These are phyloP conservation scores for Aspergillus leporis DNA, from an alignment of 495 filamentous ascomycete species.

Conservation along the genomic window DNA sequence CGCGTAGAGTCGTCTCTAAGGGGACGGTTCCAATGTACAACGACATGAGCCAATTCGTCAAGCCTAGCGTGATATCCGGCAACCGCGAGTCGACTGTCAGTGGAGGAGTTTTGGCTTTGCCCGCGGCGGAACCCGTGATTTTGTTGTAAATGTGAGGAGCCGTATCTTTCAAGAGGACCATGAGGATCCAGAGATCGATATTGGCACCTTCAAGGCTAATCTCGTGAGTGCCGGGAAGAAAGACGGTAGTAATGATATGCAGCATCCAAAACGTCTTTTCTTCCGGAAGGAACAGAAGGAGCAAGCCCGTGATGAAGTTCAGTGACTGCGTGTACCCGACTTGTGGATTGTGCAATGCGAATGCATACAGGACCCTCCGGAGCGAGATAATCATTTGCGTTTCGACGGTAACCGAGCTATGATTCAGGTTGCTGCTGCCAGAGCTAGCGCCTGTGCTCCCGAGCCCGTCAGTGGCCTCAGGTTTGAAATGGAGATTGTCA, in stretches of 20 bases:
- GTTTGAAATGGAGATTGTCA: conserved; percentile 90
- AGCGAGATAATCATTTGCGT: conserved; percentile 77
- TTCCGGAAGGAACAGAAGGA: conserved; percentile 90
- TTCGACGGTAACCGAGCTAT: conserved; percentile 53
- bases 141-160: conserved; percentile 86
- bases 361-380: conserved; percentile 83
- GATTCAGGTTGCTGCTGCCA: conserved; percentile 33
- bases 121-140: conserved; percentile 73
- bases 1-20: conserved; percentile 83
- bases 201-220: conserved; percentile 90
- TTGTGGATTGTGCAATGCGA: conserved; percentile 81
- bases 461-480: conserved; percentile 47
- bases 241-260: conserved; percentile 83
- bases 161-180: conserved; percentile 79
- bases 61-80: conserved; percentile 87
- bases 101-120: conserved; percentile 36
- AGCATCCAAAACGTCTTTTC: conserved; percentile 95
- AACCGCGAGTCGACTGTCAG: conserved; percentile 60
- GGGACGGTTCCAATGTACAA: conserved; percentile 91
- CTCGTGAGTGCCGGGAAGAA: conserved; percentile 91
- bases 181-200: conserved; percentile 91
- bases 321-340: conserved; percentile 97
- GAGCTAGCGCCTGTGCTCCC: conserved; percentile 21
- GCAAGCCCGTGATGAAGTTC: conserved; percentile 93
- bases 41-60: conserved; percentile 99